Percentiles rank a stretch among this genome's conserved stretches.
phyloP scores from a whole-genome alignment of 345 rosid genomes.

The Brassica carinata region DNA sequence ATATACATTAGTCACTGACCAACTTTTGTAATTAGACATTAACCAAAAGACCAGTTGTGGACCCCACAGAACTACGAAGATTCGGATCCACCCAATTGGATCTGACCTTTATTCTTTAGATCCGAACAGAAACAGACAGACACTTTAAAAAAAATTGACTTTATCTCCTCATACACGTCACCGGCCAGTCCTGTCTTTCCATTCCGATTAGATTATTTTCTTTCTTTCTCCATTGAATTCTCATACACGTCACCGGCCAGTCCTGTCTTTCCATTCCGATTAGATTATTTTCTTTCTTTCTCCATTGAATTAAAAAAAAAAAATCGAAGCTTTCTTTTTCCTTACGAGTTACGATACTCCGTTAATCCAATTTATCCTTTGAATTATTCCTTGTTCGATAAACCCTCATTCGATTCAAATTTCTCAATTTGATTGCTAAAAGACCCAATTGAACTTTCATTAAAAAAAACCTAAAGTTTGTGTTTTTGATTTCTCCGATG shows the following conservation, averaged over 20 bases:
- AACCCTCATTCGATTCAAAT: constrained; percentile 2
- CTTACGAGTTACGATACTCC: constrained; percentile 2
- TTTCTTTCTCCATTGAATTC: background rate
- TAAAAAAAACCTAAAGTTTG: background rate
- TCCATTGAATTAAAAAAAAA: background rate
- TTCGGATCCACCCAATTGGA: constrained; percentile 22
- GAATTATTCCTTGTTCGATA: background rate
- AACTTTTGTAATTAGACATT: background rate
- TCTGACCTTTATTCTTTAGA: background rate
- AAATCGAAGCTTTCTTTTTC: constrained; percentile 15
- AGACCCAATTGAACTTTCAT: background rate
- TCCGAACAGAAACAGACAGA: constrained; percentile 3
- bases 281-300: background rate
- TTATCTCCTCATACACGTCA: background rate
- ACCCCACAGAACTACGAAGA: background rate
- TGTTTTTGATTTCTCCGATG: constrained; percentile 40
- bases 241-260: background rate
- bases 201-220: background rate
- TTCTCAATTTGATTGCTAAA: background rate
- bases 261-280: background rate
- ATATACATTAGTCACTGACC: background rate
- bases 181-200: background rate
- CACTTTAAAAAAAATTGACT: too few species aligned
- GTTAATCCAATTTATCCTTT: background rate
- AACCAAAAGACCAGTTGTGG: background rate